These are phyloP conservation scores for Rhypophila decipiens DNA, from an alignment of 495 filamentous ascomycete genomes.

Conservation along the genomic window DNA sequence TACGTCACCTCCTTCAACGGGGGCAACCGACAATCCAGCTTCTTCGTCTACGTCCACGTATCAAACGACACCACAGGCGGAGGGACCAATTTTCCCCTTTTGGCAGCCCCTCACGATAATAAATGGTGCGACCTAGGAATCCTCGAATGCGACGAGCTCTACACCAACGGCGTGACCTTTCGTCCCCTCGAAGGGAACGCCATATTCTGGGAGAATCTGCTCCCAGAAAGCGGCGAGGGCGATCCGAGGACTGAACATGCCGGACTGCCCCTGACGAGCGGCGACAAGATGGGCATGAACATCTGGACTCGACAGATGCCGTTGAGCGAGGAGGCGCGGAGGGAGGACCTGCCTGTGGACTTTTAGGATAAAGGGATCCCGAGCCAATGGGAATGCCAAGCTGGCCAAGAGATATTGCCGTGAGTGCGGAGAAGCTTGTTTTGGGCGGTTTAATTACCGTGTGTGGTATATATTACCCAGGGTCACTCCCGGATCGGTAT, in stretches of 20 bases:
- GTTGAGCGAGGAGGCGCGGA: no score
- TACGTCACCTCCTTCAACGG: conserved; percentile 32
- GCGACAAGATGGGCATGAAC: conserved; percentile 75
- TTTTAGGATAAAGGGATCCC: no score
- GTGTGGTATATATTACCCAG: no score
- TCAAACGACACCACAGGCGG: conserved; percentile 46
- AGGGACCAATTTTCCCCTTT: conserved; percentile 50
- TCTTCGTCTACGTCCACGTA: conserved; percentile 51
- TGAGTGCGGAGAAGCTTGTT: no score
- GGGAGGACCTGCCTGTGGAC: no score
- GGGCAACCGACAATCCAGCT: conserved; percentile 44
- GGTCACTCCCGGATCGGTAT: no score
- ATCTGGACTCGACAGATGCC: conserved; percentile 62
- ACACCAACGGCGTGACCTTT: conserved; percentile 58
- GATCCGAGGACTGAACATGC: conserved; percentile 65
- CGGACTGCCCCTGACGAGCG: conserved; percentile 58
- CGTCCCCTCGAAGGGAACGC: conserved; percentile 62
- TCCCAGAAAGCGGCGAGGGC: conserved; percentile 48
- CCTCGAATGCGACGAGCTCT: conserved; percentile 50
- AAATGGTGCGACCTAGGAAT: conserved; percentile 49
- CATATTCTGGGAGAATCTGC: conserved; percentile 71
- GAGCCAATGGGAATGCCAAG: no score
- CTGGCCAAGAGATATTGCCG: no score
- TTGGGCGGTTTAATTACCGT: no score
- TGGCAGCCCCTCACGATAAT: conserved; percentile 30